A percentile compares a stretch with the other conserved stretches of the same genome.
Conservation (phyloP, 1,139 yeast genomes). For the Diutina pseudorugosa region DNA sequence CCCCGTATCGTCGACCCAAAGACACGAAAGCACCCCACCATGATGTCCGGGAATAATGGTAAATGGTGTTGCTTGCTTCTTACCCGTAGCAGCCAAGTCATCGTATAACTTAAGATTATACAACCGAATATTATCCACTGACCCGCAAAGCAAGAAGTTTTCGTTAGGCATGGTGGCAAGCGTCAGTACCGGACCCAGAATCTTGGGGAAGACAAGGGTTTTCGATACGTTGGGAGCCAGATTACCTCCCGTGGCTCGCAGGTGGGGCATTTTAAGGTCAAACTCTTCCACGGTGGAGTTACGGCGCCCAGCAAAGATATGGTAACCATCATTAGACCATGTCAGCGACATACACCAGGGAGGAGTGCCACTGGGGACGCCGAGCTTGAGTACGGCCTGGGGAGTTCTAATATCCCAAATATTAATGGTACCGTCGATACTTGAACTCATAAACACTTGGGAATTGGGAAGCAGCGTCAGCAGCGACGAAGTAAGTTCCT, state of each 20-base stretch:
- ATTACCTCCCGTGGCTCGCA: conserved; percentile 6
- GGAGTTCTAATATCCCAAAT: conserved; percentile 70
- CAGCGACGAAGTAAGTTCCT: conserved; percentile 14
- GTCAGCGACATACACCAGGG: conserved; percentile 96
- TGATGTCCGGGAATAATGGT: conserved; percentile 54
- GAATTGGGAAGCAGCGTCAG: conserved; percentile 25
- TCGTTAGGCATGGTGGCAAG: conserved; percentile 74
- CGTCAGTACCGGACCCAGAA: conserved; percentile 86
- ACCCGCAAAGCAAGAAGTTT: conserved; percentile 73
- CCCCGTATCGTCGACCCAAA: conserved; percentile 76
- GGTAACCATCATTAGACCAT: conserved; percentile 81
- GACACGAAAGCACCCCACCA: conserved; percentile 43
- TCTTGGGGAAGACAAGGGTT: conserved; percentile 63
- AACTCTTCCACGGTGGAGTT: conserved; percentile 83
- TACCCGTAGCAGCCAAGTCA: conserved; percentile 18
- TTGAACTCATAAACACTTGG: conserved; percentile 60
- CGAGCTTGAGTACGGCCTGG: conserved; percentile 32
- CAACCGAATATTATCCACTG: conserved; percentile 78
- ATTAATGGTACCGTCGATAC: conserved; percentile 73
- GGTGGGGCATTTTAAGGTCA: conserved; percentile 52
- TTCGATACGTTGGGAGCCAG: conserved; percentile 40
- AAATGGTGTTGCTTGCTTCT: conserved; percentile 40
- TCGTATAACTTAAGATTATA: conserved; percentile 58
- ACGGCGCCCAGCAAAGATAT: conserved; percentile 75
- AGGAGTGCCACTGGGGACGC: conserved; percentile 57